Percentiles rank a stretch among this genome's conserved stretches.
These are phyloP conservation scores for Sporothrix luriei DNA, from an alignment of 2,329 filamentous ascomycete genomes.

Conservation along the genomic window DNA sequence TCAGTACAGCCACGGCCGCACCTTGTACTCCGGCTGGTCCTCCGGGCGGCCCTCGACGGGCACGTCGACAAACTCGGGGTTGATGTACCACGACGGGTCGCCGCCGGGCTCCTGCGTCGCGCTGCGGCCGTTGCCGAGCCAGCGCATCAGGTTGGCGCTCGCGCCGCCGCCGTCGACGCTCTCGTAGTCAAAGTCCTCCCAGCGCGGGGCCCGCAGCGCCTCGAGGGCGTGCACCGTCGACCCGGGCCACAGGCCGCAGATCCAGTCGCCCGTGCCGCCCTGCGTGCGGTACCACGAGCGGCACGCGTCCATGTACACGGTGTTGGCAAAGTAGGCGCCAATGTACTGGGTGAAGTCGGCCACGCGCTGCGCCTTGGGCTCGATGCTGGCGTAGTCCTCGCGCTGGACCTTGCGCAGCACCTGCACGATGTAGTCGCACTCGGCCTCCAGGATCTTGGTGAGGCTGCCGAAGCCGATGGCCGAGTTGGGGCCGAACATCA, in stretches of 20 bases:
- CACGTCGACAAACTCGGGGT: constrained; percentile 45
- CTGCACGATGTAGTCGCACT: constrained; percentile 53
- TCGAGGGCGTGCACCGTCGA: constrained; percentile 50
- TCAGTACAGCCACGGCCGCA: constrained; percentile 44
- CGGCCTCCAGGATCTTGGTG: constrained; percentile 52
- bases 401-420: constrained; percentile 53
- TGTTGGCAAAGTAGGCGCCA: constrained; percentile 48
- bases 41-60: constrained; percentile 45
- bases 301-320: constrained; percentile 53
- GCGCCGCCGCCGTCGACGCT: constrained; percentile 38
- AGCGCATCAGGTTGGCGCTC: constrained; percentile 44
- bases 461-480: constrained; percentile 53
- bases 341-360: constrained; percentile 53
- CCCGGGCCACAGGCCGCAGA: constrained; percentile 52
- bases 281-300: constrained; percentile 58
- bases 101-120: constrained; percentile 43
- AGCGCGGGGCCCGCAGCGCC: constrained; percentile 47
- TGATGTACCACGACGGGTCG: constrained; percentile 48
- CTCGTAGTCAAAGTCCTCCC: constrained; percentile 53
- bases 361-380: constrained; percentile 49
- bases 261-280: constrained; percentile 45
- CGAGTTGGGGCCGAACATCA: constrained; percentile 54
- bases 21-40: constrained; percentile 43
- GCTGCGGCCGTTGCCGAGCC: constrained; percentile 50
- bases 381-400: constrained; percentile 51